Percentiles rank a stretch among this genome's conserved stretches.
These are phyloP conservation scores for Fagus sylvatica DNA, from an alignment of 306 rosid genomes.

Conservation along the genomic window DNA sequence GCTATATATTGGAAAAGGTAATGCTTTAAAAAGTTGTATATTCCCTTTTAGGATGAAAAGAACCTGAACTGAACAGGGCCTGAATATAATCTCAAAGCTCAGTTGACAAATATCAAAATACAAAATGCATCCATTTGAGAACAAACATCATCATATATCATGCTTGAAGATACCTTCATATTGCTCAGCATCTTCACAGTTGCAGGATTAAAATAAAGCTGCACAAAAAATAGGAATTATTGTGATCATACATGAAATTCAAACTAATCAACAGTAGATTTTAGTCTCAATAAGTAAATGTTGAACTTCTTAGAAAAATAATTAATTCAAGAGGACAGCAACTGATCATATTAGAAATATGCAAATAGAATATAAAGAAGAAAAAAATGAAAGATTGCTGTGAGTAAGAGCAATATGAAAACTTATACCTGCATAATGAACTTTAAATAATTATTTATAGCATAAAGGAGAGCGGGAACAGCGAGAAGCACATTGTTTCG, in stretches of 20 bases:
- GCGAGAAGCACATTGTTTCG: slow-evolving; percentile 4
- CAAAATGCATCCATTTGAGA: slow-evolving; percentile 11
- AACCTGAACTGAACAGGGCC: too few species aligned
- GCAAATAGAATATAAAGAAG: background rate
- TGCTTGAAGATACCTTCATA: slow-evolving; percentile 68
- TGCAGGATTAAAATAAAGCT: slow-evolving; percentile 98
- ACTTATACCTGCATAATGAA: slow-evolving; percentile 7
- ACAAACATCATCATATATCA: slow-evolving; percentile 11
- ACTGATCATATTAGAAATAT: background rate
- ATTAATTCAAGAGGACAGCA: background rate
- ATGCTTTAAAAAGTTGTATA: too few species aligned
- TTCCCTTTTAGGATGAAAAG: too few species aligned
- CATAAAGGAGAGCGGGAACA: slow-evolving; percentile 2
- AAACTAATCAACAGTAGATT: background rate
- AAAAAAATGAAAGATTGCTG: background rate
- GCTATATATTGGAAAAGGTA: too few species aligned
- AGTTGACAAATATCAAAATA: background rate
- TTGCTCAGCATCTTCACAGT: slow-evolving; percentile 99
- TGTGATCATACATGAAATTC: background rate
- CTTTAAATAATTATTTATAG: slow-evolving; percentile 5
- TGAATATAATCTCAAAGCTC: background rate
- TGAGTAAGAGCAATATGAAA: background rate
- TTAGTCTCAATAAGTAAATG: background rate
- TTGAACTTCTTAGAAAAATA: background rate
- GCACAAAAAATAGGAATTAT: slow-evolving; percentile 39